A percentile compares a stretch with the other conserved stretches of the same genome.
phyloP scores from a whole-genome alignment of 1,284 basidiomycete genomes.

The Ustilago sp. region DNA sequence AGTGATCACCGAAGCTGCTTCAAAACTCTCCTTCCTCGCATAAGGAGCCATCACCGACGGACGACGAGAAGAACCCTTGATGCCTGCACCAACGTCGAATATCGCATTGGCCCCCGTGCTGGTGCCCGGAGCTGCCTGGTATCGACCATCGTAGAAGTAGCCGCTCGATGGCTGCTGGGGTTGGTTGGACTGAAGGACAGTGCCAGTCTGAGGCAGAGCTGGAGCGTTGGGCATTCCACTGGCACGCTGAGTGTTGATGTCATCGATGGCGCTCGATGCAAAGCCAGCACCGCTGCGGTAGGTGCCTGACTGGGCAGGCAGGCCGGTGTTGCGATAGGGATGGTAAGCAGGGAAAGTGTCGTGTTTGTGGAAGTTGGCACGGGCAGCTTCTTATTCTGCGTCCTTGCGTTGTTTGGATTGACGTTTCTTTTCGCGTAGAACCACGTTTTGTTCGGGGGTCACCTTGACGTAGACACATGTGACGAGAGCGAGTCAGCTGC shows the following conservation, averaged over 20 bases:
- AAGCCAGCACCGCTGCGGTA: slow-evolving; percentile 11
- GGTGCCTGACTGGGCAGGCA: neutral
- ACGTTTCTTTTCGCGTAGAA: slow-evolving; percentile 31
- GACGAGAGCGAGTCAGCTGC: slow-evolving; percentile 12
- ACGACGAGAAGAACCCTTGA: slow-evolving; percentile 4
- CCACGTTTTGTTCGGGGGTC: slow-evolving; percentile 24
- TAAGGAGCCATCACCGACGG: neutral
- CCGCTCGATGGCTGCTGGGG: neutral
- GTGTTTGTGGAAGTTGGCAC: slow-evolving; percentile 19
- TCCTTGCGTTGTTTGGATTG: slow-evolving; percentile 17
- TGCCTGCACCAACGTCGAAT: slow-evolving; percentile 13
- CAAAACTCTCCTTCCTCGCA: neutral
- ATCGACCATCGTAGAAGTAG: slow-evolving; percentile 11
- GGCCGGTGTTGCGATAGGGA: slow-evolving; percentile 13
- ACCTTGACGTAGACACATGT: slow-evolving; percentile 32
- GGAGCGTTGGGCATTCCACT: neutral
- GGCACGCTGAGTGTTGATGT: neutral
- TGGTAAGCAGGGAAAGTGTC: slow-evolving; percentile 28
- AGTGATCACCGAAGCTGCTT: neutral
- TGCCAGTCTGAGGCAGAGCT: neutral
- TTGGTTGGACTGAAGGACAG: neutral
- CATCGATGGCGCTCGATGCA: neutral
- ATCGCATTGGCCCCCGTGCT: slow-evolving; percentile 10
- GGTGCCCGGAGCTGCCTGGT: neutral
- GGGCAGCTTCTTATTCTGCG: slow-evolving; percentile 19